Conservation (phyloP, 1,139 yeast genomes). For the Hemisphaericaspora subhashii region DNA sequence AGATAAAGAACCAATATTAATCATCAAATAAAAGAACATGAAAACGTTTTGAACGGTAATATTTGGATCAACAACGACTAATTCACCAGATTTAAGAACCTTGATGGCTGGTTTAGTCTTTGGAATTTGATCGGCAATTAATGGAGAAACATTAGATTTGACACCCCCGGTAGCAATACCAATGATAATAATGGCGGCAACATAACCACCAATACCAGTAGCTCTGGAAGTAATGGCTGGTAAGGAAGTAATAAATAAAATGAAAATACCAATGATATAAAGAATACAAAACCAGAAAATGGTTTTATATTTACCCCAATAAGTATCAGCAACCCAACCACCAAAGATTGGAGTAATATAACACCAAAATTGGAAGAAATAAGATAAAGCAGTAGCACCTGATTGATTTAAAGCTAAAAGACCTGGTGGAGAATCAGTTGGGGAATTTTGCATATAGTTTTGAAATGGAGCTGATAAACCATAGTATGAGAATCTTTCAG, state of each 20-base stretch:
- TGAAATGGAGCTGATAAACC: constrained; percentile 75
- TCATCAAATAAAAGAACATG: constrained; percentile 43
- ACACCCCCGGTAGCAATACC: constrained; percentile 84
- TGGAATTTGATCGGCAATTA: constrained; percentile 72
- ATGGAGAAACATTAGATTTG: constrained; percentile 73
- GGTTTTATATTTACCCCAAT: constrained; percentile 69
- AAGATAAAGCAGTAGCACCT: constrained; percentile 72
- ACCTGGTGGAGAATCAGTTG: constrained; percentile 52
- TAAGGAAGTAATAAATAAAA: constrained; percentile 69
- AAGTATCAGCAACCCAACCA: constrained; percentile 74
- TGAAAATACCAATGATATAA: constrained; percentile 60
- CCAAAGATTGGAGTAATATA: constrained; percentile 77
- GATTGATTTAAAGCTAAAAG: constrained; percentile 59
- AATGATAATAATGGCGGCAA: constrained; percentile 62
- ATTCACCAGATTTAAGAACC: constrained; percentile 34
- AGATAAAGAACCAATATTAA: constrained; percentile 39
- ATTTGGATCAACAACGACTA: constrained; percentile 39
- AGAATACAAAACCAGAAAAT: constrained; percentile 59
- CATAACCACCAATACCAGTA: constrained; percentile 51
- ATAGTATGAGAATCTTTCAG: constrained; percentile 82
- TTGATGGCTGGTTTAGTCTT: constrained; percentile 34
- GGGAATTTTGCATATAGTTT: constrained; percentile 66
- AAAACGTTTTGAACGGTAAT: constrained; percentile 42
- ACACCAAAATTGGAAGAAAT: constrained; percentile 79
- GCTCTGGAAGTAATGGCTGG: constrained; percentile 55